Conservation (phyloP, 441 rosid genomes). For the California macrophylla region DNA sequence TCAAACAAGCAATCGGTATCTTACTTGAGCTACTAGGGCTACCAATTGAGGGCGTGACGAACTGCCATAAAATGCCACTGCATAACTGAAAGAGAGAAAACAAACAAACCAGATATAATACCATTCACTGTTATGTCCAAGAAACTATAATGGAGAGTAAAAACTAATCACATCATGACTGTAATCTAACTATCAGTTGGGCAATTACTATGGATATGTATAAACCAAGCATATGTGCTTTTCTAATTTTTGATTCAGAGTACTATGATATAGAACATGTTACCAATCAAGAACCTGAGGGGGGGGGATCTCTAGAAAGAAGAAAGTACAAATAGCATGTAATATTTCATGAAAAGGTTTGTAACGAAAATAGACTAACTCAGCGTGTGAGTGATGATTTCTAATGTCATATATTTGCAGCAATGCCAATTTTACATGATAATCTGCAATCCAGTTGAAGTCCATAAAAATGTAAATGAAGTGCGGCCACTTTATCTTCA, state of each 20-base stretch:
- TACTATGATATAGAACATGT: not conserved
- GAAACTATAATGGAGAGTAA: not conserved
- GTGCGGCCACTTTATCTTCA: not conserved
- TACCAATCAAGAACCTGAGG: not conserved
- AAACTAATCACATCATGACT: not conserved
- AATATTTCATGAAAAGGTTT: not conserved
- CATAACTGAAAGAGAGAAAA: constrained; percentile 44
- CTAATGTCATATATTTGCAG: not conserved
- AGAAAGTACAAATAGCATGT: not conserved
- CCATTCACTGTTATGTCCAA: not conserved
- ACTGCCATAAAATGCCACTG: constrained; percentile 76
- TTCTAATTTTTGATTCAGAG: not conserved
- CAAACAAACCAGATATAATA: not conserved
- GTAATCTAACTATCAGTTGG: constrained; percentile 1
- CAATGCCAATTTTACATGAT: not conserved
- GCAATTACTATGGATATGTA: not conserved
- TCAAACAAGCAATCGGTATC: constrained; percentile 16
- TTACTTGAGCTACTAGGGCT: constrained; percentile 91
- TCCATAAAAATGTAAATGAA: not conserved
- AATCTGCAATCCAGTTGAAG: not conserved
- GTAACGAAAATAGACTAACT: not conserved
- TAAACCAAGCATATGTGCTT: not conserved
- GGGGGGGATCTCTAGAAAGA: not conserved
- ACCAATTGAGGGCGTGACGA: constrained; percentile 64
- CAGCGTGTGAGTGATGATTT: not conserved